Percentiles rank a stretch among this genome's conserved stretches.
Evolutionary conservation across 305 asterid genomes (phyloP).

Genomic region (Rubia occidens): DNA sequence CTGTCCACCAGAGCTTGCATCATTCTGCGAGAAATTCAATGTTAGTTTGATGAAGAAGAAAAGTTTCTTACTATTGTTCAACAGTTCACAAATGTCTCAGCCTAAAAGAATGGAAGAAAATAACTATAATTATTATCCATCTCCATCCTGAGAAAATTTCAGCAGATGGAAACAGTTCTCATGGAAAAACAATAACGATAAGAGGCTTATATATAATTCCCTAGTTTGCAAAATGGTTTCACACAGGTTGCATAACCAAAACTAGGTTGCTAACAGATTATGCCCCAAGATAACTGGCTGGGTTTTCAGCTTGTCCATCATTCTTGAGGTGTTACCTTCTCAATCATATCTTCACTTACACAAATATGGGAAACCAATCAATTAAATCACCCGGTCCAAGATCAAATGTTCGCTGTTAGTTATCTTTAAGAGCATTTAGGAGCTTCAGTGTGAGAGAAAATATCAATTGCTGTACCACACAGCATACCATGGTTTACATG

Average conservation of each 20-base stretch:
- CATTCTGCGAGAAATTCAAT: constrained; percentile 35
- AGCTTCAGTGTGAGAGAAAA: background rate
- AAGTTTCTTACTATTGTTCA: background rate
- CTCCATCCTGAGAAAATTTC: background rate
- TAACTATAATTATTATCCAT: background rate
- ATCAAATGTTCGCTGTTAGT: background rate
- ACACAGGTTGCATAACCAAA: background rate
- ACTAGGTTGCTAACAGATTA: background rate
- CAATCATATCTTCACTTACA: no score
- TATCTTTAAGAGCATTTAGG: background rate
- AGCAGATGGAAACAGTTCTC: background rate
- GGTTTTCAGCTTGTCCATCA: no score
- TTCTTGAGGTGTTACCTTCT: no score
- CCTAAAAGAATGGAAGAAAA: background rate
- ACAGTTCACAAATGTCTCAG: background rate
- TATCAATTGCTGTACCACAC: background rate
- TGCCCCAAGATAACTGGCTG: no score
- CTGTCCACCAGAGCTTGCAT: constrained; percentile 80
- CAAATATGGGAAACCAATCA: background rate
- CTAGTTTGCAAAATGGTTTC: background rate
- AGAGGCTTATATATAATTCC: background rate
- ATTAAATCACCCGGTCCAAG: background rate
- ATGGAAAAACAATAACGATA: background rate
- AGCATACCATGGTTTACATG: background rate
- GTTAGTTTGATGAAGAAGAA: constrained; percentile 12